Conservation (phyloP, 1,139 yeast genomes). For the Entelexis sorbosivorans region DNA sequence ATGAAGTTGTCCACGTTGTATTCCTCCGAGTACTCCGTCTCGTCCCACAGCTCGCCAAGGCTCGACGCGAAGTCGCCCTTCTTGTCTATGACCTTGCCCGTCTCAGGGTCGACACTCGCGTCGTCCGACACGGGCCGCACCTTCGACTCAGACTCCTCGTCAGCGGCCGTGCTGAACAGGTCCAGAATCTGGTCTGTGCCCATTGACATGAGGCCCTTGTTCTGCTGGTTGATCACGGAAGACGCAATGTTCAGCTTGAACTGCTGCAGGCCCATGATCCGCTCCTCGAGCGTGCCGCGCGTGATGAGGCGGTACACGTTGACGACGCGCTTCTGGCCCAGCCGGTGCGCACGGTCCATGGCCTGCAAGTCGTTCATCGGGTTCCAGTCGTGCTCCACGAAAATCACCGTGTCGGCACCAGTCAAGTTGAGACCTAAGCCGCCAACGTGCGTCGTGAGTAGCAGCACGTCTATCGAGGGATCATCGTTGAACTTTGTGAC, state of each 20-base stretch:
- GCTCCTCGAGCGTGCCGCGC: constrained; percentile 85
- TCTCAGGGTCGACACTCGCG: constrained; percentile 36
- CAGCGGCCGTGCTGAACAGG: constrained; percentile 52
- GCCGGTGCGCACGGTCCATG: constrained; percentile 97
- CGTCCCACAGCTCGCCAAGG: constrained; percentile 94
- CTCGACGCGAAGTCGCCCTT: constrained; percentile 55
- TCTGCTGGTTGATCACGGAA: constrained; percentile 91
- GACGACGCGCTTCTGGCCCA: constrained; percentile 96
- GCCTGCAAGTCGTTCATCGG: constrained; percentile 99
- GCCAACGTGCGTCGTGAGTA: constrained; percentile 94
- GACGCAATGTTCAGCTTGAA: constrained; percentile 97
- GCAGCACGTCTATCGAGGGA: constrained; percentile 87
- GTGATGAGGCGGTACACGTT: constrained; percentile 90
- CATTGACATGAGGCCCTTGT: constrained; percentile 89
- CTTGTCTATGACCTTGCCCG: constrained; percentile 35
- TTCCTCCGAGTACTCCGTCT: constrained; percentile 90
- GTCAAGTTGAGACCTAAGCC: constrained; percentile 94
- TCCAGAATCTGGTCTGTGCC: constrained; percentile 91
- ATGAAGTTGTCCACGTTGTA: constrained; percentile 88
- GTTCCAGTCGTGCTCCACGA: constrained; percentile 99
- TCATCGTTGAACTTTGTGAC: constrained; percentile 90
- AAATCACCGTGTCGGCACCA: constrained; percentile 97
- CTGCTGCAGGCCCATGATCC: constrained; percentile 95
- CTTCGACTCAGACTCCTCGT: constrained; percentile 33
- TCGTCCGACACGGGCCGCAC: constrained; percentile 31